Evolutionary conservation across 805 yeast species (phyloP).

Genomic region (Saccharomycopsis sp.): DNA sequence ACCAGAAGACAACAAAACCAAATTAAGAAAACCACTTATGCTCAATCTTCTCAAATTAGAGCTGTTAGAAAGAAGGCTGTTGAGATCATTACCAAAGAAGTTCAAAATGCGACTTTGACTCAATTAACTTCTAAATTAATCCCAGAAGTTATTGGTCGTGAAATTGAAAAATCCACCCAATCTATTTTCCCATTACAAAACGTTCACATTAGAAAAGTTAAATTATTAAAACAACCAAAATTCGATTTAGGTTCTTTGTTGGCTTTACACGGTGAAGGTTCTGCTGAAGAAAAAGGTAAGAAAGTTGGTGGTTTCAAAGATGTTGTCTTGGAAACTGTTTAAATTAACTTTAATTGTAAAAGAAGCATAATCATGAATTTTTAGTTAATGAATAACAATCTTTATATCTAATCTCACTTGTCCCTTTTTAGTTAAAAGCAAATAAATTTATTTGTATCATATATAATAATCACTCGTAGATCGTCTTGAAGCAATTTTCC

Average conservation of each 20-base stretch:
- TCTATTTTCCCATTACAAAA: conserved; percentile 96
- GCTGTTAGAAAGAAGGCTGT: conserved; percentile 95
- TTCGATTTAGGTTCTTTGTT: conserved; percentile 95
- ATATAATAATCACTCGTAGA: no score
- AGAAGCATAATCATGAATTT: neutral
- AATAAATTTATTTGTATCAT: conserved; percentile 11
- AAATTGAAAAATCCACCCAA: conserved; percentile 93
- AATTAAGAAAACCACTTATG: conserved; percentile 95
- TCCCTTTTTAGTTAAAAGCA: conserved; percentile 4
- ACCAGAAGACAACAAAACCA: conserved; percentile 97
- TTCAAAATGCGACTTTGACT: conserved; percentile 87
- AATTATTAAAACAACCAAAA: conserved; percentile 97
- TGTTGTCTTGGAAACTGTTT: conserved; percentile 95
- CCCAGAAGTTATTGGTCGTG: conserved; percentile 98
- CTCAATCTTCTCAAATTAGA: conserved; percentile 96
- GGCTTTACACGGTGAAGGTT: conserved; percentile 94
- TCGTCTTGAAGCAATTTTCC: no score
- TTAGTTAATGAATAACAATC: conserved; percentile 4
- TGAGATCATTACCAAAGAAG: conserved; percentile 96
- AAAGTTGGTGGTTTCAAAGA: conserved; percentile 97
- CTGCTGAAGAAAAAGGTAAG: conserved; percentile 96
- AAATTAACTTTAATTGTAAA: conserved; percentile 30
- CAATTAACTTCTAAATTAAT: conserved; percentile 96
- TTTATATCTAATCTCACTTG: neutral
- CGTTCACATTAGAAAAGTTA: conserved; percentile 98